phyloP scores from a whole-genome alignment of 202 grass and related monocot species.

The Carex sylvatica region DNA sequence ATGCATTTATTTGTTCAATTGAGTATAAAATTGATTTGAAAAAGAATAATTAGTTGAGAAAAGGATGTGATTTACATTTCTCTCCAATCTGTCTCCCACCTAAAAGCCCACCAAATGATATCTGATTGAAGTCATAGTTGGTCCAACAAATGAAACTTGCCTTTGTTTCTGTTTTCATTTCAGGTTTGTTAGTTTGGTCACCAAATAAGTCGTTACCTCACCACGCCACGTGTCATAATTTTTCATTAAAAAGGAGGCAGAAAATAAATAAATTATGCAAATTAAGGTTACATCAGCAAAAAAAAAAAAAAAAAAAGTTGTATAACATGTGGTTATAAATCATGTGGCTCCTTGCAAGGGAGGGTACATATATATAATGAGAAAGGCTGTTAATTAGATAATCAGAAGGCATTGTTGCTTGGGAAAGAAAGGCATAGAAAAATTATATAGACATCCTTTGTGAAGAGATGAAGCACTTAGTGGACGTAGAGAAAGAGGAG shows the following conservation, averaged over 20 bases:
- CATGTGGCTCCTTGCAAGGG: not conserved
- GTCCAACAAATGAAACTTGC: constrained; percentile 7
- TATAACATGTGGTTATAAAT: not conserved
- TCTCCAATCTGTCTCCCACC: not conserved
- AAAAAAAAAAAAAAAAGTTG: not conserved
- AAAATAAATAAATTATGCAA: not conserved
- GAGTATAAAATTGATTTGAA: not conserved
- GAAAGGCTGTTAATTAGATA: not conserved
- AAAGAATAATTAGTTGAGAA: not conserved
- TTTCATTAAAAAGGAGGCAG: not conserved
- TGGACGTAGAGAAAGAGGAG: constrained; percentile 35
- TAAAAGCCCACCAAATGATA: not conserved
- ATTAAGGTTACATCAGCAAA: constrained; percentile 3
- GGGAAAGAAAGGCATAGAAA: not conserved
- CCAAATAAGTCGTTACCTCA: not conserved
- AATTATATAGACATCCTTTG: not conserved
- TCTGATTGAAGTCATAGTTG: constrained; percentile 20
- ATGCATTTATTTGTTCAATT: not conserved
- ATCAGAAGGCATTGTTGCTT: not conserved
- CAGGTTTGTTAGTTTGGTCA: constrained; percentile 4
- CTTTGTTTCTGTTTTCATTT: not conserved
- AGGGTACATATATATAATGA: not conserved
- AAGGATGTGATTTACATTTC: not conserved
- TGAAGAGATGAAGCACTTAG: constrained; percentile 33
- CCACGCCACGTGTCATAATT: not conserved